Percentiles rank a stretch among this genome's conserved stretches.
Evolutionary conservation across 352 stramenopile genomes (phyloP).

Genomic region (Pythium dissotocum): DNA sequence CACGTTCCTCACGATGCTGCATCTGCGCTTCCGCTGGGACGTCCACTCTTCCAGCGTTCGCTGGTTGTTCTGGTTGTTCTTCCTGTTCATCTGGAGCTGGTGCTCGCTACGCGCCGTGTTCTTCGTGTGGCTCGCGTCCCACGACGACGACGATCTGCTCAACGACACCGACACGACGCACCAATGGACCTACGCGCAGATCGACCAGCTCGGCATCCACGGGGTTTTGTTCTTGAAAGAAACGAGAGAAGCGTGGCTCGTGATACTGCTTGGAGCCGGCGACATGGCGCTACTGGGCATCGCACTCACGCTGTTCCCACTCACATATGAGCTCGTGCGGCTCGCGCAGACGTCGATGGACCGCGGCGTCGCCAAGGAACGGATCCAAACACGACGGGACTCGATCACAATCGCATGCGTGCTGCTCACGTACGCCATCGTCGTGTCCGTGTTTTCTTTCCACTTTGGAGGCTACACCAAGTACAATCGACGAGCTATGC

Average conservation of each 20-base stretch:
- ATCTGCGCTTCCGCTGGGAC: constrained; percentile 25
- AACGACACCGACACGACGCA: constrained; percentile 3
- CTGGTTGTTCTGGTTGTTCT: constrained; percentile 67
- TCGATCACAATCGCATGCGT: constrained; percentile 9
- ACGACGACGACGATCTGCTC: background rate
- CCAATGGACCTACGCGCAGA: constrained; percentile 20
- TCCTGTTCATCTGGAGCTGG: constrained; percentile 51
- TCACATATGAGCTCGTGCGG: constrained; percentile 58
- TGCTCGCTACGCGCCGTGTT: constrained; percentile 41
- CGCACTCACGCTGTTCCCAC: constrained; percentile 53
- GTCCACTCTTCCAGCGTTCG: constrained; percentile 39
- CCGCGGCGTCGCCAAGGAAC: constrained; percentile 42
- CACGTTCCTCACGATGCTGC: constrained; percentile 25
- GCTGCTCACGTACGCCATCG: constrained; percentile 17
- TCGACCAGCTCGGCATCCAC: constrained; percentile 53
- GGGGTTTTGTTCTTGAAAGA: constrained; percentile 34
- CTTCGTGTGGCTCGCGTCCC: constrained; percentile 35
- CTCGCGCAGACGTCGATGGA: constrained; percentile 73
- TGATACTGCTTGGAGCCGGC: constrained; percentile 18
- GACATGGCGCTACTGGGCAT: constrained; percentile 55
- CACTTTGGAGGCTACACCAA: constrained; percentile 45
- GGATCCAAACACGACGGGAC: constrained; percentile 45
- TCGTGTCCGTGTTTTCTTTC: constrained; percentile 4
- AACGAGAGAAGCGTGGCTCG: constrained; percentile 3
- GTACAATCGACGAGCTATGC: constrained; percentile 42